A percentile compares a stretch with the other conserved stretches of the same genome.
Evolutionary conservation across 257 asterid species (phyloP).

Genomic region (Nemophila menziesii): DNA sequence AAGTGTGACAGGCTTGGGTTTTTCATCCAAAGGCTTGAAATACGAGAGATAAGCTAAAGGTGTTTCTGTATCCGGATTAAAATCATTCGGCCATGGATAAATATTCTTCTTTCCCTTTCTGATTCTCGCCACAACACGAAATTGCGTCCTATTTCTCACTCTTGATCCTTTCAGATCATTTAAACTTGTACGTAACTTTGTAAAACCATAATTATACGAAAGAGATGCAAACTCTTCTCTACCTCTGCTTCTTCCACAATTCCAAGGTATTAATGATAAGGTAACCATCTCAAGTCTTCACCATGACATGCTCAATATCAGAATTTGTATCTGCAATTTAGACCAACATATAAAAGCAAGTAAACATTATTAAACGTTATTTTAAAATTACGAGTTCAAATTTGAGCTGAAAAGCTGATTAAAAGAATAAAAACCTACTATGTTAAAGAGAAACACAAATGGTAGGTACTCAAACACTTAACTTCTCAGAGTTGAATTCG

Average conservation of each 20-base stretch:
- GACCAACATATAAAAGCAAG: too few species aligned
- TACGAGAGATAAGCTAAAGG: slow-evolving; percentile 26
- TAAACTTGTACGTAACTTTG: slow-evolving; percentile 5
- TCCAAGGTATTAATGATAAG: slow-evolving; percentile 29
- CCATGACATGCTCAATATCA: slow-evolving; percentile 9
- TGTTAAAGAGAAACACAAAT: too few species aligned
- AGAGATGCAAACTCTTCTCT: slow-evolving; percentile 11
- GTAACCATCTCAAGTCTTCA: slow-evolving; percentile 24
- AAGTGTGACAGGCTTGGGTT: slow-evolving; percentile 44
- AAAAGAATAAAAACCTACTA: too few species aligned
- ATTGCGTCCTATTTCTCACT: slow-evolving; percentile 10
- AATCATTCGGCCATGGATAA: slow-evolving; percentile 41
- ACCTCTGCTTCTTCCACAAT: slow-evolving; percentile 22
- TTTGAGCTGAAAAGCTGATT: too few species aligned
- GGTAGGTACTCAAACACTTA: too few species aligned
- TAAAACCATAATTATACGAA: slow-evolving; percentile 10
- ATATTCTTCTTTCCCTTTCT: slow-evolving; percentile 33
- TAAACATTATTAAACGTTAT: too few species aligned
- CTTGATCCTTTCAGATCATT: slow-evolving; percentile 11
- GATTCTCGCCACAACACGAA: slow-evolving; percentile 14
- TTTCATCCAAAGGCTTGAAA: slow-evolving; percentile 36
- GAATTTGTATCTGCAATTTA: slow-evolving; percentile 10
- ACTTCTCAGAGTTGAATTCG: too few species aligned
- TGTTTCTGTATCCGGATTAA: slow-evolving; percentile 21
- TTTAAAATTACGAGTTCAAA: too few species aligned